These are phyloP conservation scores for Schizothecium vesticola DNA, from an alignment of 495 filamentous ascomycete species.

Conservation along the genomic window DNA sequence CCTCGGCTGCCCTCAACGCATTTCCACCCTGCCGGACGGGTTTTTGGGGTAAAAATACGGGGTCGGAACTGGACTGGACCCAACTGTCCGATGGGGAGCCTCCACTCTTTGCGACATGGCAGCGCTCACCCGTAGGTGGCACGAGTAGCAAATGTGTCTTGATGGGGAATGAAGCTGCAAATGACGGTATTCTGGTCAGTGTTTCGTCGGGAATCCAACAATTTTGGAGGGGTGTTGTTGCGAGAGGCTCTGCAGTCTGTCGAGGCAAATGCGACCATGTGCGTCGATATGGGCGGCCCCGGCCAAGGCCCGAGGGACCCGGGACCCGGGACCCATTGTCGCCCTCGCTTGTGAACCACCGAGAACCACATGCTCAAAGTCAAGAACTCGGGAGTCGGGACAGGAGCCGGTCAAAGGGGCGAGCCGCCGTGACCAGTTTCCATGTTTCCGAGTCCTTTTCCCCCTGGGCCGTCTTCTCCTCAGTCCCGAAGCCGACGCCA, in stretches of 20 bases:
- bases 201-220: not conserved
- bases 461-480: not conserved
- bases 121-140: not conserved
- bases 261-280: not conserved
- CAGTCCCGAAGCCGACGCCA: not conserved
- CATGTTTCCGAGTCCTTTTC: not conserved
- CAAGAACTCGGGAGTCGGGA: not conserved
- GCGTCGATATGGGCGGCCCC: not conserved
- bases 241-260: not conserved
- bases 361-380: not conserved
- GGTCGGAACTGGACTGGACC: not conserved
- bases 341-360: not conserved
- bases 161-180: not conserved
- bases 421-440: not conserved
- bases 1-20: slow-evolving; percentile 13
- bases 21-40: slow-evolving; percentile 13
- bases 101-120: not conserved
- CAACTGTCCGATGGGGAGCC: not conserved
- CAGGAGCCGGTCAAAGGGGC: not conserved
- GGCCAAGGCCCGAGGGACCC: not conserved
- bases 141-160: not conserved
- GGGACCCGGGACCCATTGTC: not conserved
- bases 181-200: not conserved
- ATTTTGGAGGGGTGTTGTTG: not conserved
- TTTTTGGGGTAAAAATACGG: slow-evolving; percentile 15